A percentile compares a stretch with the other conserved stretches of the same genome.
Conservation (phyloP, 345 rosid species). For the Durio zibethinus region DNA sequence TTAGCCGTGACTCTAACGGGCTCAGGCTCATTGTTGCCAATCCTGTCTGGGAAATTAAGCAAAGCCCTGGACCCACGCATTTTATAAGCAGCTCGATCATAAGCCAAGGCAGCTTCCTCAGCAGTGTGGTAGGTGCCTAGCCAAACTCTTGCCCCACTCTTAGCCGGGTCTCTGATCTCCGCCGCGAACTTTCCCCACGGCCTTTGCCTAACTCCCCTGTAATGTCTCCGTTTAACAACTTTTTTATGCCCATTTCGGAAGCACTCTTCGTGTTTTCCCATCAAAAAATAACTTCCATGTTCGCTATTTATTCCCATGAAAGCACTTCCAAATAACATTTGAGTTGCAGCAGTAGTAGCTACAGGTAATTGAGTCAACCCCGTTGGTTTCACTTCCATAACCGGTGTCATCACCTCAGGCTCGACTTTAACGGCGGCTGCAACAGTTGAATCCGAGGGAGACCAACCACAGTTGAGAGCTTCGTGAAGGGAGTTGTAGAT, state of each 20-base stretch:
- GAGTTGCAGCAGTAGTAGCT: neutral
- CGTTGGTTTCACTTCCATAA: neutral
- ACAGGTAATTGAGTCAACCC: constrained; percentile 6
- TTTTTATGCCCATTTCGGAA: neutral
- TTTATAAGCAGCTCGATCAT: constrained; percentile 61
- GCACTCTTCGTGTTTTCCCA: neutral
- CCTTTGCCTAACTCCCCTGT: constrained; percentile 67
- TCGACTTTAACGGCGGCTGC: constrained; percentile 15
- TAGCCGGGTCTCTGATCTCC: constrained; percentile 71
- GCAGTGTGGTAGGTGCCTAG: constrained; percentile 70
- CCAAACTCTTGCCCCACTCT: constrained; percentile 69
- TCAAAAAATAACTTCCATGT: neutral
- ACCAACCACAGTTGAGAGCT: constrained; percentile 53
- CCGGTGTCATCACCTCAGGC: constrained; percentile 12
- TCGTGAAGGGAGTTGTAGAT: constrained; percentile 54
- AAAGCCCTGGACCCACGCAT: constrained; percentile 66
- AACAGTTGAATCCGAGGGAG: constrained; percentile 28
- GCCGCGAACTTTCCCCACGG: constrained; percentile 88
- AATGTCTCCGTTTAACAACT: constrained; percentile 41
- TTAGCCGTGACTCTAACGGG: constrained; percentile 69
- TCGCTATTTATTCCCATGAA: neutral
- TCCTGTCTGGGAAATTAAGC: constrained; percentile 58
- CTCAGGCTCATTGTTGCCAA: constrained; percentile 58
- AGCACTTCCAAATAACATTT: neutral
- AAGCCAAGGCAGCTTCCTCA: constrained; percentile 73